Percentiles rank a stretch among this genome's conserved stretches.
Conservation (phyloP, 1,139 yeast species). For the Taphrina confusa region DNA sequence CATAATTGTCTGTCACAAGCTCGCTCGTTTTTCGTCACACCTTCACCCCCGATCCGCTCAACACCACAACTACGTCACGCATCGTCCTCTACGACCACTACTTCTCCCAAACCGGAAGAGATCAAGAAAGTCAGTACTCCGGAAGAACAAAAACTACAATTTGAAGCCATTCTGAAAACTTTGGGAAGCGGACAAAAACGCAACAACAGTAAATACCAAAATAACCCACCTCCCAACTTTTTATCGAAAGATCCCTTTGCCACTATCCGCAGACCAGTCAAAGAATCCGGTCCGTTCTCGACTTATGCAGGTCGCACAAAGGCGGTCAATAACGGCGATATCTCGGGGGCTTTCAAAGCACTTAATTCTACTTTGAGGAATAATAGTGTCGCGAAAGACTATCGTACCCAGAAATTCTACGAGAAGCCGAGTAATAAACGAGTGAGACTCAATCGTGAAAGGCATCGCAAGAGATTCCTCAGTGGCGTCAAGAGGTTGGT, state of each 20-base stretch:
- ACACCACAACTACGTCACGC: background rate
- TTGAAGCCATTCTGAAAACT: background rate
- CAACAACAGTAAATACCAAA: background rate
- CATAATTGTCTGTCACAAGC: background rate
- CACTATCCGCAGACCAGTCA: background rate
- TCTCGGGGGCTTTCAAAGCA: slow-evolving; percentile 17
- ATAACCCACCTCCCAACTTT: background rate
- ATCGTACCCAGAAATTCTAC: slow-evolving; percentile 31
- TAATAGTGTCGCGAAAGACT: slow-evolving; percentile 34
- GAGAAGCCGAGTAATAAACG: slow-evolving; percentile 37
- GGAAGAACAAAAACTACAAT: background rate
- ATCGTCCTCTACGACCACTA: no score
- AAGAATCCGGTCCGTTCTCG: slow-evolving; percentile 18
- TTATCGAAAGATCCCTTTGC: background rate
- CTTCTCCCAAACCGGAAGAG: no score
- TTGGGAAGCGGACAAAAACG: background rate
- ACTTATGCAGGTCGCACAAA: slow-evolving; percentile 30
- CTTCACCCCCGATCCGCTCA: background rate
- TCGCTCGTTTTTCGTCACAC: background rate
- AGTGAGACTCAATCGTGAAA: slow-evolving; percentile 33
- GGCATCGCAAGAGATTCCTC: slow-evolving; percentile 36
- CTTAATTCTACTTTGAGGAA: slow-evolving; percentile 7
- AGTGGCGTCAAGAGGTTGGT: slow-evolving; percentile 34
- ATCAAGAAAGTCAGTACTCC: background rate
- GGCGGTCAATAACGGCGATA: slow-evolving; percentile 20